These are phyloP conservation scores for Plectosphaerella sp. DNA, from an alignment of 2,329 filamentous ascomycete species.

Conservation along the genomic window DNA sequence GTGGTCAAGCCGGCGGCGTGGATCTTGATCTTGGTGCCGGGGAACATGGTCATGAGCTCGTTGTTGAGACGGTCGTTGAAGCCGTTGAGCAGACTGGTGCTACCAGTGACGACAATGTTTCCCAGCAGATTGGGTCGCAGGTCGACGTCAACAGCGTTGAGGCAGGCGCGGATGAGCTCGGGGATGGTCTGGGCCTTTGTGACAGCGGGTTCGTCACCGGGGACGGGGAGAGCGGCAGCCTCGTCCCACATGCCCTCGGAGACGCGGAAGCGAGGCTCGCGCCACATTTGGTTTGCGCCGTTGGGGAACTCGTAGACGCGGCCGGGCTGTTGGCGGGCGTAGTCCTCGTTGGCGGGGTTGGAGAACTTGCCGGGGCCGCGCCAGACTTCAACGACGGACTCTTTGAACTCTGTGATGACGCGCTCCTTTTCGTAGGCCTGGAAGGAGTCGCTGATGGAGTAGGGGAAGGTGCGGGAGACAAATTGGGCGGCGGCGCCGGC, in stretches of 20 bases:
- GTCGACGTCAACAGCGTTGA: conserved; percentile 83
- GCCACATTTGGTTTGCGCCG: conserved; percentile 93
- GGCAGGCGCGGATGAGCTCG: conserved; percentile 71
- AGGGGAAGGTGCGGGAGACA: conserved; percentile 65
- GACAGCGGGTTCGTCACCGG: conserved; percentile 28
- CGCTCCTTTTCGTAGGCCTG: conserved; percentile 85
- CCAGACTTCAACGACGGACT: conserved; percentile 94
- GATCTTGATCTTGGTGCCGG: conserved; percentile 81
- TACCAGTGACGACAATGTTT: conserved; percentile 92
- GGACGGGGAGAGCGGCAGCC: conserved; percentile 58
- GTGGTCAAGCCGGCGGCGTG: conserved; percentile 81
- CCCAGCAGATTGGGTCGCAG: conserved; percentile 75
- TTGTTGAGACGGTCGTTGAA: conserved; percentile 87
- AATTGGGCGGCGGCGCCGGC: conserved; percentile 76
- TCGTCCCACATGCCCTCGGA: conserved; percentile 91
- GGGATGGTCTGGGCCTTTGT: conserved; percentile 77
- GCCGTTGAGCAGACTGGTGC: conserved; percentile 80
- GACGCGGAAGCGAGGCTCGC: conserved; percentile 78
- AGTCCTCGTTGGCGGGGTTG: conserved; percentile 68
- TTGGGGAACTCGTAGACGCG: conserved; percentile 96
- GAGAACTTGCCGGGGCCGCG: conserved; percentile 67
- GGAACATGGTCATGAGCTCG: conserved; percentile 78
- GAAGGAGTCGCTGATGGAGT: conserved; percentile 64
- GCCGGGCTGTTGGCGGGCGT: conserved; percentile 66
- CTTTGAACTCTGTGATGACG: conserved; percentile 93